A percentile compares a stretch with the other conserved stretches of the same genome.
Evolutionary conservation across 129 eudicot species (phyloP).

Genomic region (Chrysanthemum lavandulifolium): DNA sequence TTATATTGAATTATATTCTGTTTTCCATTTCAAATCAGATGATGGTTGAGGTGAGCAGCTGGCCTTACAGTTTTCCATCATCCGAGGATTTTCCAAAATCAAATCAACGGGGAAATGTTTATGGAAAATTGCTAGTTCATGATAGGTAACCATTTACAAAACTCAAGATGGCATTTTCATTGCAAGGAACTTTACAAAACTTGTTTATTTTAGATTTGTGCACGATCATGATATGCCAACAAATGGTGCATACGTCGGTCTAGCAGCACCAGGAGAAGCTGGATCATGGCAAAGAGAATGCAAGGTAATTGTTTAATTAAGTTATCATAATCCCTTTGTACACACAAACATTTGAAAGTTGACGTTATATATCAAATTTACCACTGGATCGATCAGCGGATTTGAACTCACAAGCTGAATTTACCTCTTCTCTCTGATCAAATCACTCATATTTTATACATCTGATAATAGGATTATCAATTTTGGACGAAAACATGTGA

Average conservation of each 20-base stretch:
- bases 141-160: conserved; percentile 54
- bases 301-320: conserved; percentile 51
- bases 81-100: conserved; percentile 72
- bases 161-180: conserved; percentile 5
- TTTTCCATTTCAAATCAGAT: conserved; percentile 39
- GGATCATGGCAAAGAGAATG: conserved; percentile 99
- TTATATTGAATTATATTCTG: neutral
- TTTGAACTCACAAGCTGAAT: neutral
- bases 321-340: neutral
- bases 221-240: conserved; percentile 43
- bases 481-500: conserved; percentile 82
- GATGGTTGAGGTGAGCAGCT: conserved; percentile 57
- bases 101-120: conserved; percentile 63
- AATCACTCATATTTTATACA: neutral
- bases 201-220: conserved; percentile 41
- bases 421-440: neutral
- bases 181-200: neutral
- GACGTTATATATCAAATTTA: no score
- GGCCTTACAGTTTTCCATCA: conserved; percentile 85
- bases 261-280: conserved; percentile 74
- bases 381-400: neutral
- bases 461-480: conserved; percentile 60
- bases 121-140: conserved; percentile 61
- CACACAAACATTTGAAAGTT: neutral
- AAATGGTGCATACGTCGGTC: conserved; percentile 74